Evolutionary conservation across 257 asterid species (phyloP), one percentile per base, ranked within the genome.

Genomic region (Galeopsis tetrahit): DNA sequence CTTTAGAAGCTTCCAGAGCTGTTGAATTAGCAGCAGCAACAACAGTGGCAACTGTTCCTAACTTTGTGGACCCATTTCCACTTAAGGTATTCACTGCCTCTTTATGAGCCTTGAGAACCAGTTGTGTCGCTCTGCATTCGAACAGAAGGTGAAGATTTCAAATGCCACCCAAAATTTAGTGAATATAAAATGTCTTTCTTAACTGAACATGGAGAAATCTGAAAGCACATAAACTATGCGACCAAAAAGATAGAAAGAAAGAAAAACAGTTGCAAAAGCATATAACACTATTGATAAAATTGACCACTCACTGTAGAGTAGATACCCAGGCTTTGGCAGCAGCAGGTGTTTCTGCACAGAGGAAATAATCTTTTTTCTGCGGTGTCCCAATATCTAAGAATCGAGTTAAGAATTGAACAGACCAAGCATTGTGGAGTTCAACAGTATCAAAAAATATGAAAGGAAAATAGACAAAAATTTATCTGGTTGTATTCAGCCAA

Each of bases 11-110:
- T 85, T 95, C 97, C 63, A 82, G 72, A 15, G 99, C 99, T 33
- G 99, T 87, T 51, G 99, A 87, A 84, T 95, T 95, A 74, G 98
- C 99, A 81, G 96, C 98, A 77, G 98, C 96, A 68, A 95, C 99
- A 57, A 95, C 99, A 73, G 99, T 83, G 80, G 99, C 97, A 69
- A 92, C 98, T 40, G 98, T 92, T 78, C 99, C 99, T 32, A 95
- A 74, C 85, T 85, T 85, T 64, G 97, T 75, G 15, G 97, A 92
- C 51, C 99, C 99, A 80, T 86, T 92, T 77, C 99, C 98, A 82
- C 97, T 95, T 77, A 95, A 82, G 68, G 99, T 92, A 76, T 95
- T 86, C 75, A 95, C 98, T 44, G 99, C 99, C 75, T 95, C 99
- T 84, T 87, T 95, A 81, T 95, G 99, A 79, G 97, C 99, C 85